Evolutionary conservation across 352 stramenopile genomes (phyloP).

Genomic region (Phytophthora cajani): DNA sequence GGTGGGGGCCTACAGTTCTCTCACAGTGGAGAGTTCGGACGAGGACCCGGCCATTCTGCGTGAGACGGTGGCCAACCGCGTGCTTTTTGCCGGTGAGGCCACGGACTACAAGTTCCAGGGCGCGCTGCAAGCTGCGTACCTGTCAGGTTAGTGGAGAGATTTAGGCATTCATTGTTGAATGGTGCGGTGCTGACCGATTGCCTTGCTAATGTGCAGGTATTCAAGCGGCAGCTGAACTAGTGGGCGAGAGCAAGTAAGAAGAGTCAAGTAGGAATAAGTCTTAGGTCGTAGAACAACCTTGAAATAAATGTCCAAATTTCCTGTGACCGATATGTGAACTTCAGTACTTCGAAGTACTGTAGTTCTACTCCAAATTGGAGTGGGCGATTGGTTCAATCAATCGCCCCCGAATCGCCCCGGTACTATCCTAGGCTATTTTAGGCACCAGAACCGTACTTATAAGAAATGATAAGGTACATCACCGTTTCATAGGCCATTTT

Average conservation of each 20-base stretch:
- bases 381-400: too few species aligned
- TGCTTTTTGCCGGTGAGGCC: conserved; percentile 76
- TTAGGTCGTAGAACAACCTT: neutral
- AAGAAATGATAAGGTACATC: too few species aligned
- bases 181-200: neutral
- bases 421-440: too few species aligned
- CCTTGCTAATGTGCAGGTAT: conserved; percentile 30
- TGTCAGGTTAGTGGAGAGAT: conserved; percentile 40
- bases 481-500: too few species aligned
- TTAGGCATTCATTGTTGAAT: too few species aligned
- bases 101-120: conserved; percentile 76
- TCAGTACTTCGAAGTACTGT: too few species aligned
- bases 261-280: neutral
- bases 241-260: conserved; percentile 13
- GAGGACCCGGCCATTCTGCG: conserved; percentile 63
- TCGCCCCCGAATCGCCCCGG: too few species aligned
- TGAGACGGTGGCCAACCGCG: conserved; percentile 39
- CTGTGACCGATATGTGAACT: neutral
- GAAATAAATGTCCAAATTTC: neutral
- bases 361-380: too few species aligned
- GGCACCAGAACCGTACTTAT: too few species aligned
- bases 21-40: conserved; percentile 66
- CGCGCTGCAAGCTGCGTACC: conserved; percentile 67
- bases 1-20: conserved; percentile 66
- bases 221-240: conserved; percentile 35